These are phyloP conservation scores for Aspergillus flavus DNA, from an alignment of 2,329 filamentous ascomycete genomes.

Conservation along the genomic window DNA sequence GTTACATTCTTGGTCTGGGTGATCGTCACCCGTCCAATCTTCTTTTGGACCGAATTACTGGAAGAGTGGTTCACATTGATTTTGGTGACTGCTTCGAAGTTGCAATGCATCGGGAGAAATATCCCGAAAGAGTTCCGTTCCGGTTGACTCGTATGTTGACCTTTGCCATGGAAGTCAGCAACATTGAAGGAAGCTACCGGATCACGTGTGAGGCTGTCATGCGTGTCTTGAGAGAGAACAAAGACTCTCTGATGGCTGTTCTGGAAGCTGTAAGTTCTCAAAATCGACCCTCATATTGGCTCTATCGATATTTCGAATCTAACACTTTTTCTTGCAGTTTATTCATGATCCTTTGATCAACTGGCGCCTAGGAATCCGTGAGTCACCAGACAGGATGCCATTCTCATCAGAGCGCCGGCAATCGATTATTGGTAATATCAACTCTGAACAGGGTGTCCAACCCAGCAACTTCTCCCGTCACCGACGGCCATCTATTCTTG, in stretches of 20 bases:
- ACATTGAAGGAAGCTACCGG: slow-evolving; percentile 97
- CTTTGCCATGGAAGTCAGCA: slow-evolving; percentile 99
- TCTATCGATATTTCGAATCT: slow-evolving; percentile 1
- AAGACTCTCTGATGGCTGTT: slow-evolving; percentile 97
- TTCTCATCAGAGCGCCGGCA: slow-evolving; percentile 64
- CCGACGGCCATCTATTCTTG: slow-evolving; percentile 70
- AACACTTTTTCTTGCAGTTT: slow-evolving; percentile 63
- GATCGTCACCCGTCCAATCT: slow-evolving; percentile 97
- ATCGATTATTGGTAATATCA: slow-evolving; percentile 57
- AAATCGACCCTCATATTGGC: neutral
- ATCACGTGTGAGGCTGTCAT: slow-evolving; percentile 99
- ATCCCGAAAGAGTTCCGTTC: slow-evolving; percentile 96
- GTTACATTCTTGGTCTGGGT: slow-evolving; percentile 94
- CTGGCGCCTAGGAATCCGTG: slow-evolving; percentile 76
- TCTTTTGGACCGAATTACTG: slow-evolving; percentile 93
- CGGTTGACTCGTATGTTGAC: slow-evolving; percentile 97
- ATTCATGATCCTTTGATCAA: slow-evolving; percentile 99
- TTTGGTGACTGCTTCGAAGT: slow-evolving; percentile 99
- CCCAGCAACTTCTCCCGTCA: slow-evolving; percentile 68
- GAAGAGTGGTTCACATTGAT: slow-evolving; percentile 98
- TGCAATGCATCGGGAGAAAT: slow-evolving; percentile 99
- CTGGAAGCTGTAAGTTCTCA: slow-evolving; percentile 80
- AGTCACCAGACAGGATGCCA: slow-evolving; percentile 61
- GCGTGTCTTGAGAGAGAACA: slow-evolving; percentile 93
- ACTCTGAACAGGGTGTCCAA: slow-evolving; percentile 54